Conservation (phyloP, 2,329 filamentous ascomycete species). For the Xylariomycetidae sp. region DNA sequence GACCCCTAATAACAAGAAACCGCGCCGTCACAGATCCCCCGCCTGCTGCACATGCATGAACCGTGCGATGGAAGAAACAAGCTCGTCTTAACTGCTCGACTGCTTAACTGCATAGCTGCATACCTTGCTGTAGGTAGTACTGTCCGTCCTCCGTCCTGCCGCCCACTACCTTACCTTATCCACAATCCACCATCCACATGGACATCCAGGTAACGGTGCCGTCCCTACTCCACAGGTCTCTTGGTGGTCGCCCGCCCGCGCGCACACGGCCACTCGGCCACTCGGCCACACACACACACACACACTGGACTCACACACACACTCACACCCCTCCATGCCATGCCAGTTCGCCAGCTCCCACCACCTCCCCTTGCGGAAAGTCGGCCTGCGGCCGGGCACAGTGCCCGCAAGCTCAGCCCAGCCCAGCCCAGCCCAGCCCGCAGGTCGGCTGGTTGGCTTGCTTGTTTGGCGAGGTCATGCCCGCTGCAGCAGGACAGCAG, state of each 20-base stretch:
- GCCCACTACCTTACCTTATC: too few species aligned
- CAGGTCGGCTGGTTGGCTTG: conserved; percentile 2
- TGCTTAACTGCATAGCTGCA: conserved; percentile 4
- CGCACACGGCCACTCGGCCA: neutral
- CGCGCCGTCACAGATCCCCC: too few species aligned
- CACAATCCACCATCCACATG: neutral
- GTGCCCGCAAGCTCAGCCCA: conserved; percentile 5
- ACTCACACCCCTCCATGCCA: conserved; percentile 3
- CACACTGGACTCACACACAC: neutral
- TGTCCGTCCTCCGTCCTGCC: too few species aligned
- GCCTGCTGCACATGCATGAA: conserved; percentile 1
- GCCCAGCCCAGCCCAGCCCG: conserved; percentile 6
- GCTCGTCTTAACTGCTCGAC: neutral
- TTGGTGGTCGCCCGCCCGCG: neutral
- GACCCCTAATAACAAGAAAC: too few species aligned
- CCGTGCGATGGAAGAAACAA: neutral
- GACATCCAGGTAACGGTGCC: neutral
- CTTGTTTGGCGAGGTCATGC: too few species aligned
- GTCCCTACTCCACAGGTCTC: neutral
- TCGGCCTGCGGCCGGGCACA: conserved; percentile 13
- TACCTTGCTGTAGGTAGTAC: conserved; percentile 10
- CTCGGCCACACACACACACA: conserved; percentile 3
- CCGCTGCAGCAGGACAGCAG: too few species aligned
- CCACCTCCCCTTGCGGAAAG: conserved; percentile 16
- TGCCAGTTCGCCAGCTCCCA: neutral